Percentiles rank a stretch among this genome's conserved stretches.
Evolutionary conservation across 441 rosid species (phyloP).

Genomic region (Bruguiera hainesii): DNA sequence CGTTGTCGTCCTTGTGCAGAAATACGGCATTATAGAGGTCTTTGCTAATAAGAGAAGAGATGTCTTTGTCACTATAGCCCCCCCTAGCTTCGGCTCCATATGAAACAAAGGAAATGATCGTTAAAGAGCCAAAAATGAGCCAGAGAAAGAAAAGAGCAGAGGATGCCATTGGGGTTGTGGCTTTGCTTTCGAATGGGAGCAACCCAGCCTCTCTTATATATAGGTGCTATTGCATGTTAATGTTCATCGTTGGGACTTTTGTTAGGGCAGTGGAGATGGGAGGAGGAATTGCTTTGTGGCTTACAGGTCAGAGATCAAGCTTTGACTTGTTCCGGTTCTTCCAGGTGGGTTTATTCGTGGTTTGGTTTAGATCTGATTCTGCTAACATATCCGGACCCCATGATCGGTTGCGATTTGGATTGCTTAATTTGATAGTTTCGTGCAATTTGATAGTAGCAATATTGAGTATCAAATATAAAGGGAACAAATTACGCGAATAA

Average conservation of each 20-base stretch:
- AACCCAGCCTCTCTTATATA: no score
- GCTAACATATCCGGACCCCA: no score
- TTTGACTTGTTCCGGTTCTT: not conserved
- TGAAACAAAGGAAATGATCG: constrained; percentile 16
- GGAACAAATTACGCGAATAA: no score
- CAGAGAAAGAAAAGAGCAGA: constrained; percentile 2
- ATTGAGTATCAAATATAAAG: no score
- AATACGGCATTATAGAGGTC: constrained; percentile 50
- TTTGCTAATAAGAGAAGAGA: constrained; percentile 33
- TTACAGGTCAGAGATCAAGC: not conserved
- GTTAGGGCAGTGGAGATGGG: no score
- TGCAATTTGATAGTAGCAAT: no score
- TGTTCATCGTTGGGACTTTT: no score
- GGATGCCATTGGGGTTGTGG: constrained; percentile 3
- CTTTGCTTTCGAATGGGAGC: not conserved
- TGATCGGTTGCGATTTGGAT: no score
- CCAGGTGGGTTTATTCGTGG: not conserved
- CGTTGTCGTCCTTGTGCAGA: constrained; percentile 68
- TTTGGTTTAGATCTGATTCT: no score
- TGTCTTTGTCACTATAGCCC: not conserved
- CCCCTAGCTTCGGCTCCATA: constrained; percentile 28
- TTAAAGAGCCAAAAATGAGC: constrained; percentile 7
- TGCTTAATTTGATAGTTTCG: no score
- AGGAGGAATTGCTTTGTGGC: no score
- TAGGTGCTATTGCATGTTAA: no score